Evolutionary conservation across 129 eudicot species (phyloP).

Genomic region (Dittrichia graveolens): DNA sequence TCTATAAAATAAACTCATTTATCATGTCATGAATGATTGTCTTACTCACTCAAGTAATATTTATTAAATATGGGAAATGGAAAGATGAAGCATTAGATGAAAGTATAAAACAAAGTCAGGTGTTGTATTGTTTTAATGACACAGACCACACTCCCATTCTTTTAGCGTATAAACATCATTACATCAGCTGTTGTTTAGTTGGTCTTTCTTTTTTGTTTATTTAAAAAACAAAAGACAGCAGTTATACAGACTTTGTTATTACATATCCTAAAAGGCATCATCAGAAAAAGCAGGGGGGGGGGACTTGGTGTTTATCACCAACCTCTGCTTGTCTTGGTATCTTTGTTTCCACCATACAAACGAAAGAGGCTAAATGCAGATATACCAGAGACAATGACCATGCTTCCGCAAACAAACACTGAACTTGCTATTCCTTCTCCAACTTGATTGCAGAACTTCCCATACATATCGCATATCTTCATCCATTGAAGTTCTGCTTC

Average conservation of each 20-base stretch:
- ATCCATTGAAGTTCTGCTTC: constrained; percentile 75
- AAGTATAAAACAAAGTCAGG: too few species aligned
- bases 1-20: constrained; percentile 13
- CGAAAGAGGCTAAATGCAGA: constrained; percentile 84
- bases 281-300: not conserved
- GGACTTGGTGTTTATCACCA: constrained; percentile 39
- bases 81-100: too few species aligned
- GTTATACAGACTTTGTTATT: constrained; percentile 20
- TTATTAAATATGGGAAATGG: not conserved
- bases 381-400: constrained; percentile 60
- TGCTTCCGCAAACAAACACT: constrained; percentile 52
- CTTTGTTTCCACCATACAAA: constrained; percentile 60
- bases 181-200: constrained; percentile 1
- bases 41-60: not conserved
- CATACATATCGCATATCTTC: constrained; percentile 72
- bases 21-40: not conserved
- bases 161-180: not conserved
- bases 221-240: constrained; percentile 9
- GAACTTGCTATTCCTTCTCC: constrained; percentile 76
- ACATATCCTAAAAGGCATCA: constrained; percentile 15
- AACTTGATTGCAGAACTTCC: constrained; percentile 71
- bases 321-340: constrained; percentile 36
- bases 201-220: not conserved
- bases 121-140: too few species aligned
- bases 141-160: not conserved